A percentile compares a stretch with the other conserved stretches of the same genome.
Evolutionary conservation across 805 yeast genomes (phyloP).

Genomic region (Nakazawaea wickerhamii): DNA sequence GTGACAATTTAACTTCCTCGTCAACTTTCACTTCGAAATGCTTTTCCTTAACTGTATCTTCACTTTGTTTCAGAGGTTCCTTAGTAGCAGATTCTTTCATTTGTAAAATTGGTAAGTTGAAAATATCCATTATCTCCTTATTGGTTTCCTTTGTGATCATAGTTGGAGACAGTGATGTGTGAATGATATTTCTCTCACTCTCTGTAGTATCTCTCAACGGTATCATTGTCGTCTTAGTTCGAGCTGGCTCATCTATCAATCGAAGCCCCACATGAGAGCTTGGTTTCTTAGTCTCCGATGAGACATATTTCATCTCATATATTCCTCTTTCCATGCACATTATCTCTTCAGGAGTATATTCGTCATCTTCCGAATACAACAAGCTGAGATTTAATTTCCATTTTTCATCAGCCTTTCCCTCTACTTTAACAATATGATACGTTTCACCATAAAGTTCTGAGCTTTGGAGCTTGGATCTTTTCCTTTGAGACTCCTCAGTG

Average conservation of each 20-base stretch:
- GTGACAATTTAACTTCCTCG: background rate
- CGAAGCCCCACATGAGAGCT: background rate
- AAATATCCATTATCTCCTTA: slow-evolving; percentile 70
- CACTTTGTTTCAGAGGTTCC: no score
- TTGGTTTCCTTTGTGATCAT: slow-evolving; percentile 72
- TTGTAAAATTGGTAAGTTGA: slow-evolving; percentile 49
- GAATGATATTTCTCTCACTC: background rate
- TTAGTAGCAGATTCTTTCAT: no score
- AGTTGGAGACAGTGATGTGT: slow-evolving; percentile 61
- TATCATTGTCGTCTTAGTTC: background rate
- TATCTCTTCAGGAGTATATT: slow-evolving; percentile 60
- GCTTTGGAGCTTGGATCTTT: slow-evolving; percentile 24
- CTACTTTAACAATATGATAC: slow-evolving; percentile 37
- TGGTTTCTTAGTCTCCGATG: background rate
- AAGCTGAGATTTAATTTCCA: slow-evolving; percentile 57
- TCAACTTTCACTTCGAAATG: background rate
- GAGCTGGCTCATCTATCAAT: background rate
- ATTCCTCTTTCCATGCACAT: slow-evolving; percentile 44
- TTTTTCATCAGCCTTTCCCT: slow-evolving; percentile 58
- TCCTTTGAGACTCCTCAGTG: slow-evolving; percentile 30
- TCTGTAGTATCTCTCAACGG: slow-evolving; percentile 4
- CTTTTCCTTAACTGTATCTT: background rate
- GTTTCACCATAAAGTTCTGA: background rate
- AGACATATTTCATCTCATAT: slow-evolving; percentile 1
- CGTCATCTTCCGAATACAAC: slow-evolving; percentile 45